Percentiles rank a stretch among this genome's conserved stretches.
These are phyloP conservation scores for Crithidia fasciculata DNA, from an alignment of 208 protist genomes.

Conservation along the genomic window DNA sequence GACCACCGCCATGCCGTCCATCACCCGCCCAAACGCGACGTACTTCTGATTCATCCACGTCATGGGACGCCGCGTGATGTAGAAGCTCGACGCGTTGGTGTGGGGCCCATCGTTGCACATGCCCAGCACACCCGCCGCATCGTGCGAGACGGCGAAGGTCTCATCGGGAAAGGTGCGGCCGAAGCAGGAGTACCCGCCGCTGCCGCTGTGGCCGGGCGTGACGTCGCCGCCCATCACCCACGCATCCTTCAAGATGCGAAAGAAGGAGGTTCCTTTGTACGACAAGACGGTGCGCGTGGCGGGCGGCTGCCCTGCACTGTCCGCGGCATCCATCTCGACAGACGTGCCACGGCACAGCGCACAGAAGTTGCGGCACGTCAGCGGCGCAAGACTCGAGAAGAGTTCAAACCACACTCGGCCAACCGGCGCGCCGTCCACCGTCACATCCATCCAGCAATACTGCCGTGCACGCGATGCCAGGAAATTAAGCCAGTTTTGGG, in stretches of 20 bases:
- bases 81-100: slow-evolving; percentile 90
- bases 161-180: slow-evolving; percentile 94
- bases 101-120: slow-evolving; percentile 92
- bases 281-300: slow-evolving; percentile 46
- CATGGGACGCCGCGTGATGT: slow-evolving; percentile 82
- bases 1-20: slow-evolving; percentile 90
- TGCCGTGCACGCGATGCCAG: slow-evolving; percentile 63
- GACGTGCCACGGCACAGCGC: slow-evolving; percentile 81
- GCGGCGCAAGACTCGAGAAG: slow-evolving; percentile 78
- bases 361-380: slow-evolving; percentile 94
- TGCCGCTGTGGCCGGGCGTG: slow-evolving; percentile 76
- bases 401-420: slow-evolving; percentile 90
- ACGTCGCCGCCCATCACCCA: slow-evolving; percentile 96
- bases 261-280: slow-evolving; percentile 94
- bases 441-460: slow-evolving; percentile 87
- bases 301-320: slow-evolving; percentile 1
- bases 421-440: slow-evolving; percentile 32
- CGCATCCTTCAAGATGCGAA: slow-evolving; percentile 91
- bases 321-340: slow-evolving; percentile 21
- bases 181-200: slow-evolving; percentile 92
- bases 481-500: slow-evolving; percentile 57
- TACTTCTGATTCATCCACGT: slow-evolving; percentile 94
- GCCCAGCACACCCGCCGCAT: slow-evolving; percentile 71
- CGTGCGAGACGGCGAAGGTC: slow-evolving; percentile 93
- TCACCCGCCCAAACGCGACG: slow-evolving; percentile 95